Conservation (phyloP, 495 filamentous ascomycete genomes). For the Hypoxylon intermedium region DNA sequence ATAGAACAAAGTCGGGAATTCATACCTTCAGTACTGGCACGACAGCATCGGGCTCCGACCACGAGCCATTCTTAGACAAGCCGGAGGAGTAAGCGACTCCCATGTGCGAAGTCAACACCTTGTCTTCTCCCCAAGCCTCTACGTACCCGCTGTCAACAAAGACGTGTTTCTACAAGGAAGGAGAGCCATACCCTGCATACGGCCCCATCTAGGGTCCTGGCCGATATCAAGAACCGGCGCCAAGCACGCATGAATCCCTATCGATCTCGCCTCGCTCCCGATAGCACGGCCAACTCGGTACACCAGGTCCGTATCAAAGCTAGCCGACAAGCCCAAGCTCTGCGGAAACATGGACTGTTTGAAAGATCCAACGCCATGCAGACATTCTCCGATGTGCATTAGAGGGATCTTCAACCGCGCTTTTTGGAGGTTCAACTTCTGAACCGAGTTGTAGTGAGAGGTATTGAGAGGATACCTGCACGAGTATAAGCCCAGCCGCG, state of each 20-base stretch:
- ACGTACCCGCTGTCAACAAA: slow-evolving; percentile 8
- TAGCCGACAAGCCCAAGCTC: slow-evolving; percentile 45
- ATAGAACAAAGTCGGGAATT: background rate
- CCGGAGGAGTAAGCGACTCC: slow-evolving; percentile 50
- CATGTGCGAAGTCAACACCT: slow-evolving; percentile 50
- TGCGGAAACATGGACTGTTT: slow-evolving; percentile 54
- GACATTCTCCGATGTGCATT: slow-evolving; percentile 50
- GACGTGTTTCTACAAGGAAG: background rate
- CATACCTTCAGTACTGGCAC: slow-evolving; percentile 48
- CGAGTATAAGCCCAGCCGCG: background rate
- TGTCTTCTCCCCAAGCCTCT: slow-evolving; percentile 56
- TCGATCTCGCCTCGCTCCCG: slow-evolving; percentile 48
- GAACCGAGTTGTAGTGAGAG: slow-evolving; percentile 49
- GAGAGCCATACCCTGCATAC: slow-evolving; percentile 44
- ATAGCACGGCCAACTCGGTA: slow-evolving; percentile 47
- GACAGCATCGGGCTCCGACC: slow-evolving; percentile 47
- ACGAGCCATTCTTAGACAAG: slow-evolving; percentile 50
- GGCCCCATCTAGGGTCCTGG: slow-evolving; percentile 52
- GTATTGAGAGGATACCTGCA: slow-evolving; percentile 48
- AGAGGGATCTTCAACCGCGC: slow-evolving; percentile 46
- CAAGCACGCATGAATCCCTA: slow-evolving; percentile 52
- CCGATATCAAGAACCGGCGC: slow-evolving; percentile 53
- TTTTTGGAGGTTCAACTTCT: slow-evolving; percentile 44
- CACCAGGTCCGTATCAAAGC: slow-evolving; percentile 49
- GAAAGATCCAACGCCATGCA: slow-evolving; percentile 52